Base-by-base conservation (phyloP, 2,329 filamentous ascomycete genomes). In the Diaporthe caulivora region DNA sequence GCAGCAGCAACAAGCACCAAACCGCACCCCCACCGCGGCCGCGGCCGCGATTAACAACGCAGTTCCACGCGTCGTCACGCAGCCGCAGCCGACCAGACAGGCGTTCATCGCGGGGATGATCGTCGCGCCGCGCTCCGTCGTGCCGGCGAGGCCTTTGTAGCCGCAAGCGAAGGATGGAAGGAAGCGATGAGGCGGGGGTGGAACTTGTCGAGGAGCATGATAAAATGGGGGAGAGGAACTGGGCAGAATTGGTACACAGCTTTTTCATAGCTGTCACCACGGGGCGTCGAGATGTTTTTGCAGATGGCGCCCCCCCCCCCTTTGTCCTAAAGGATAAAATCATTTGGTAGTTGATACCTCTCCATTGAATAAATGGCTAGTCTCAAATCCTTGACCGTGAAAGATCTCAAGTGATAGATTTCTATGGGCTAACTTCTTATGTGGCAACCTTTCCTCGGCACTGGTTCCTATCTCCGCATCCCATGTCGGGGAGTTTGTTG, bases 331-430 rank as follows among this genome's bases (percentile, higher is more conserved):
- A 24, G 21, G 24, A 21, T 40, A 24, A 11, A 51, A 5, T 34
- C 60, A n/a, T 8, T 64, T 34, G 42, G 58, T 47, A 62, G 37
- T 64, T 13, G 62, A 53, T 40, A 53, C 31, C n/a, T n/a, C 17
- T 11, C 17, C 37, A 40, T 40, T 3, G 17, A 64, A 13, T 21
- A 31, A 67, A 40, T 67, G n/a, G 13, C 44, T 40, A 51, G 44
- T 55, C 53, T 34, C 29, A 55, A 55, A n/a, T 49, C 18, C 60
- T 64, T 6, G 10, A 34, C 26, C 21, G 21, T 47, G 21, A 34
- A 15, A 26, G 2, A 21, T 6, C 11, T 10, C 8, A 8, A 15
- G 58, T 47, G 40, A 47, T 64, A 47, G 18, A 5, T 26, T 54
- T 26, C 26, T 10, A 21, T 21, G 26, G 26, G 17, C 18, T 57